phyloP scores from a whole-genome alignment of 2,329 filamentous ascomycete genomes.

The Claviceps sp. region DNA sequence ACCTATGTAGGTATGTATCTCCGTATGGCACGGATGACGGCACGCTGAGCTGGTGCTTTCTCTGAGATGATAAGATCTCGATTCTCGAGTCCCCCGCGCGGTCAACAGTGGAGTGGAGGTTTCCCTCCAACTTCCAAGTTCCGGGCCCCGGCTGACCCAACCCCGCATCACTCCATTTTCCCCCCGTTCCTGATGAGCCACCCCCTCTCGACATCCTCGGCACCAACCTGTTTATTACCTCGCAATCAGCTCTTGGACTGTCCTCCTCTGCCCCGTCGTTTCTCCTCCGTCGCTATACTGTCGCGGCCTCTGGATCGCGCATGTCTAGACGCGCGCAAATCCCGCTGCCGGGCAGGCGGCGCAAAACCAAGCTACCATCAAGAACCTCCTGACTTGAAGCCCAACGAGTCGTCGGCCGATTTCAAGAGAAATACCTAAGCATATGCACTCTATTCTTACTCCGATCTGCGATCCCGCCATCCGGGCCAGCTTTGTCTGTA shows the following conservation, averaged over 20 bases:
- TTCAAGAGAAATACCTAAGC: slow-evolving; percentile 90
- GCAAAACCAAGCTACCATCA: slow-evolving; percentile 87
- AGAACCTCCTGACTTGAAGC: slow-evolving; percentile 88
- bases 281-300: slow-evolving; percentile 7
- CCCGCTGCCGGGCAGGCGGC: slow-evolving; percentile 76
- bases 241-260: background rate
- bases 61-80: too few species aligned
- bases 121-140: background rate
- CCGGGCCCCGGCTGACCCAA: too few species aligned
- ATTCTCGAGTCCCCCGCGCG: too few species aligned
- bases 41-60: too few species aligned
- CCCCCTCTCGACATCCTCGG: background rate
- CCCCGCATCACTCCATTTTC: background rate
- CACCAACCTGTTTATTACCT: background rate
- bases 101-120: too few species aligned
- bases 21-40: too few species aligned
- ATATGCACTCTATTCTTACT: slow-evolving; percentile 34
- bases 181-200: background rate
- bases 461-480: background rate
- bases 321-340: slow-evolving; percentile 72
- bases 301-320: background rate
- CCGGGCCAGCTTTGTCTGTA: slow-evolving; percentile 1
- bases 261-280: background rate
- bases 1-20: too few species aligned
- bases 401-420: slow-evolving; percentile 94